These are phyloP conservation scores for Kappamyces sp. DNA, from an alignment of 192 early-diverging fungal genomes.

Conservation along the genomic window DNA sequence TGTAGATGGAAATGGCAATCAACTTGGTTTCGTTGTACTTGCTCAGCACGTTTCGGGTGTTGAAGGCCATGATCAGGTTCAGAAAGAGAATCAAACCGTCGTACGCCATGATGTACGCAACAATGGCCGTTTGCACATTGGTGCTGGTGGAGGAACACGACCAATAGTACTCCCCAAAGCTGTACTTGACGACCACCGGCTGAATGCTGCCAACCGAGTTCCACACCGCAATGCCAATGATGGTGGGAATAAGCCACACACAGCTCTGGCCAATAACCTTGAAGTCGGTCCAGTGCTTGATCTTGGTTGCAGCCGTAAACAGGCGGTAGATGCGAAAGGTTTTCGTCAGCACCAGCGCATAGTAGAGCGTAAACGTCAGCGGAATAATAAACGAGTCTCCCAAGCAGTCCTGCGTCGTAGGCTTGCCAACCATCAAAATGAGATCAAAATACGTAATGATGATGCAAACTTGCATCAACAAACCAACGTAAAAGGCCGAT, in stretches of 20 bases:
- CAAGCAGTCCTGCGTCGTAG: neutral
- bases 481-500: neutral
- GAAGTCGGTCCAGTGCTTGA: neutral
- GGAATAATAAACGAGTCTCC: slow-evolving; percentile 8
- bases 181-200: neutral
- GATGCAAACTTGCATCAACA: slow-evolving; percentile 3
- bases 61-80: slow-evolving; percentile 21
- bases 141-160: slow-evolving; percentile 14
- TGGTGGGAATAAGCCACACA: slow-evolving; percentile 1
- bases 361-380: slow-evolving; percentile 9
- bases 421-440: slow-evolving; percentile 1
- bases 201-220: slow-evolving; percentile 3
- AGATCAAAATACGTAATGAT: neutral
- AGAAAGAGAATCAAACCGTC: slow-evolving; percentile 10
- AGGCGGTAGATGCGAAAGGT: neutral
- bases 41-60: slow-evolving; percentile 26
- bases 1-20: slow-evolving; percentile 29
- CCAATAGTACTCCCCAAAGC: neutral
- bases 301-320: neutral
- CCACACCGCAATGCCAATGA: slow-evolving; percentile 6
- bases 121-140: neutral
- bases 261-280: too few relatives aligned
- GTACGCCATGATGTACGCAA: slow-evolving; percentile 9
- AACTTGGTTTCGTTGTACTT: slow-evolving; percentile 25
- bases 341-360: slow-evolving; percentile 11